Evolutionary conservation across 768 basidiomycete species (phyloP), one percentile per base, ranked within the genome.

Genomic region (Mycena sanguinolenta): DNA sequence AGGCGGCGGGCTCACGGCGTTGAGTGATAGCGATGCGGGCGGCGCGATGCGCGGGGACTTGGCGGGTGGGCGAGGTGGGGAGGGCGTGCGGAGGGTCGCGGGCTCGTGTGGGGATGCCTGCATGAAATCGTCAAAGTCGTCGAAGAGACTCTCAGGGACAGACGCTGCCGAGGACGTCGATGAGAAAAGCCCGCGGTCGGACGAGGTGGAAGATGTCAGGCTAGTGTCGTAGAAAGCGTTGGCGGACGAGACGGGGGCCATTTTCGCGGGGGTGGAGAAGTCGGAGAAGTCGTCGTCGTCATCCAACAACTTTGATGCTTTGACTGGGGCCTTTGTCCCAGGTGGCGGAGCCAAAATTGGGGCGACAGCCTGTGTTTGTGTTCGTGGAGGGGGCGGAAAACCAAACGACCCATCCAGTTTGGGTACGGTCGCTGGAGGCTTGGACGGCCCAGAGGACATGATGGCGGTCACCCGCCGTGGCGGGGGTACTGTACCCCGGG

Each of bases 271-370:
- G 5, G 81, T 79, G 61, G 79, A 70, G 73, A 88, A 87, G 44
- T 88, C 88, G 7, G 86, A 82, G 73, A 91, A 92, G 57, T 90
- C 88, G 64, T 86, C 85, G 62, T 89, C 87, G 55, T 84, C 83
- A 59, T 78, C 75, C 39, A 78, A 75, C 28, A 76, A 71, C 27
- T 77, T 66, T 25, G 62, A 63, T 19, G 64, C 2, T 60, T 60
- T 68, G 30, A 77, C 73, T 10, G 80, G 75, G 39, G 79, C 63
- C 38, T 57, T 67, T 38, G 21, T 67, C n/a, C 75, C 71, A 59
- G 81, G 78, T 27, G 78, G 78, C 4, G 81, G 76, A 44, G 80
- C 74, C 59, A 79, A 59, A 62, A 75, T 71, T 59, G 80, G 75
- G n/a, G 78, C 73, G 39, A 75, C 69, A 34, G 72, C 69, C 34